Evolutionary conservation across 768 basidiomycete species (phyloP), one percentile per base, ranked within the genome.

Genomic region (Rhizopogon rudus): DNA sequence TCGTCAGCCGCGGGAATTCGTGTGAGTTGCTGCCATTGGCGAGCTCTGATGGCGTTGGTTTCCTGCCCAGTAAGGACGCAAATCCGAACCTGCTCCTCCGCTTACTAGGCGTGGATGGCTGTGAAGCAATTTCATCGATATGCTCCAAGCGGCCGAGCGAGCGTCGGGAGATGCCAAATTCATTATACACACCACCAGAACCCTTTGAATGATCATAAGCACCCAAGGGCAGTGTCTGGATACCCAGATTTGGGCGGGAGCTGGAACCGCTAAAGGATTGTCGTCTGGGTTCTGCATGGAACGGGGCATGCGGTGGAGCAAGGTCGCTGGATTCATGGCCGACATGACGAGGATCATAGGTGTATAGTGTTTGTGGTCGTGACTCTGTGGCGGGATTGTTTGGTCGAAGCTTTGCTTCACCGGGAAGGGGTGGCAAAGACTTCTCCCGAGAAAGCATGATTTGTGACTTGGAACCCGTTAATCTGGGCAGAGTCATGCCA

Each of bases 31-130:
- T 72, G 31, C 73, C 70, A n/a, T 75, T 74, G 16, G 50, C 59
- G 22, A 66, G 63, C 22, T 61, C 44, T 12, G 62, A 57, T 3
- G 59, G 13, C 28, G 55, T 76, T 55, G 67, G 60, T 64, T 75
- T 79, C 67, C 80, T 86, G 4, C 87, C 85, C n/a, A 91, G 73
- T 6, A 92, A 65, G 12, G 83, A 76, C 12, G 83, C 71, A 43
- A 92, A 68, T 39, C 85, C 84, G 65, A 92, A 91, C 61, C 77
- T 84, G 69, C 84, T 90, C 69, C 84, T 87, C 40, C 89, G 80
- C 66, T 89, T 89, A 14, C 75, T 64, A 0, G 77, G 68, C 8
- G 70, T 67, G 13, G 68, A 66, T n/a, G 71, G 71, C 28, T 54
- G 44, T 2, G 65, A 44, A 31, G 65, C 61, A 43, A 64, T 63